Evolutionary conservation across 805 yeast species (phyloP), one percentile per base, ranked within the genome.

Genomic region (Tetrapisispora taiwanensis): DNA sequence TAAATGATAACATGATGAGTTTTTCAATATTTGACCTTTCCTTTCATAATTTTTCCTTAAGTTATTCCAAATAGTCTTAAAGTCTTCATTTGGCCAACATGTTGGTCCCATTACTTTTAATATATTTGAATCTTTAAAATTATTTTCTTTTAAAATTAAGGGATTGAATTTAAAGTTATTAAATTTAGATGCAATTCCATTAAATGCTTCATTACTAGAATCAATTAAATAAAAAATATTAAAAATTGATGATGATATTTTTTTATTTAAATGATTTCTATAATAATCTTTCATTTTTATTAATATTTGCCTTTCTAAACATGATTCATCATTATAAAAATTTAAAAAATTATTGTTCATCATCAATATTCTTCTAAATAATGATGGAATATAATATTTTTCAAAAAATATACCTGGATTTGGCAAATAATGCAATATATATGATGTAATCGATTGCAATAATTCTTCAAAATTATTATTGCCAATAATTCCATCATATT

Each of bases 291-390:
- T 31, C 2, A 39, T 12, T 10, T 3, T 9, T 3, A 7, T 5
- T 14, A 30, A 18, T 3, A 39, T 4, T 14, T 17, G 18, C 7
- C 15, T 15, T 26, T 39, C 42, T 14, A 39, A 17, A 13, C 37
- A 39, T 7, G 9, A 2, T 3, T 24, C n/a, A 4, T 17, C 12
- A 24, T 12, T 7, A 32, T 14, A 31, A 7, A 15, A 12, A 7
- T 14, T 18, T 5, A 27, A 9, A 24, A 39, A 39, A 8, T 26
- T 27, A 31, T 26, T 22, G 24, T 39, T 31, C 15, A 31, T 7
- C 42, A 39, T 39, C 10, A 39, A 6, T 5, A 39, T 26, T 26
- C 42, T 22, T 39, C 42, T 22, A 18, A 39, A 39, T 17, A 39
- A 13, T 12, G 37, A 22, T 31, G 42, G 42, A 7, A 31, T 9